Evolutionary conservation across 208 protist genomes (phyloP).

Genomic region (Crithidia thermophila): DNA sequence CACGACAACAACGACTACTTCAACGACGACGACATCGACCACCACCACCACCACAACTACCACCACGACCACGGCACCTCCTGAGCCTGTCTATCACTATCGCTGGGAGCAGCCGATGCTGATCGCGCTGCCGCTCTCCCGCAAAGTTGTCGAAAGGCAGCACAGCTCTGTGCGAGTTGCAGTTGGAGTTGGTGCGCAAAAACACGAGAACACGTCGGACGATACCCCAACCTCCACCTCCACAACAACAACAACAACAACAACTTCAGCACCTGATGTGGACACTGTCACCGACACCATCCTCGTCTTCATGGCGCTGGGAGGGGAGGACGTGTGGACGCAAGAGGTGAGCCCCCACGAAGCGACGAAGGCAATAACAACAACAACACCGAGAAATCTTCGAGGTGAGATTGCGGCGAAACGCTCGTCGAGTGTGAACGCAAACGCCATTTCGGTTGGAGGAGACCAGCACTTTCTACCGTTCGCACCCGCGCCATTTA

Average conservation of each 20-base stretch:
- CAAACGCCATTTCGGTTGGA: too few relatives aligned
- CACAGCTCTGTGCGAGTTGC: too few relatives aligned
- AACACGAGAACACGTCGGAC: too few relatives aligned
- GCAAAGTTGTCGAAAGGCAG: background rate
- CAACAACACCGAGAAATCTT: too few relatives aligned
- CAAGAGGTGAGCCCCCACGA: background rate
- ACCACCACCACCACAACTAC: background rate
- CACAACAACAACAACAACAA: background rate
- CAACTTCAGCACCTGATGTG: slow-evolving; percentile 1
- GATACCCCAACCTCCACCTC: background rate
- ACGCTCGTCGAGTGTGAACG: too few relatives aligned
- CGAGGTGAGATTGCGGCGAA: too few relatives aligned
- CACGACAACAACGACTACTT: background rate
- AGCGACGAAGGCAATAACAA: too few relatives aligned
- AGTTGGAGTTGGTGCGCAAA: too few relatives aligned
- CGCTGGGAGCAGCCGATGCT: slow-evolving; percentile 28
- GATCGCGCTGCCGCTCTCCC: slow-evolving; percentile 15
- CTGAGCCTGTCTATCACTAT: slow-evolving; percentile 24
- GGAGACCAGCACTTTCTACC: too few relatives aligned
- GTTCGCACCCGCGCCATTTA: too few relatives aligned
- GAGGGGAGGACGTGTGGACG: slow-evolving; percentile 29
- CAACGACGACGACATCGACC: background rate
- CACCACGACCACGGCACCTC: background rate
- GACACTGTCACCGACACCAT: slow-evolving; percentile 7
- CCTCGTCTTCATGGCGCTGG: slow-evolving; percentile 29